Percentiles rank a stretch among this genome's conserved stretches.
Evolutionary conservation across 202 grass and related monocot species (phyloP).

Genomic region (Miscanthus sacchariflorus): DNA sequence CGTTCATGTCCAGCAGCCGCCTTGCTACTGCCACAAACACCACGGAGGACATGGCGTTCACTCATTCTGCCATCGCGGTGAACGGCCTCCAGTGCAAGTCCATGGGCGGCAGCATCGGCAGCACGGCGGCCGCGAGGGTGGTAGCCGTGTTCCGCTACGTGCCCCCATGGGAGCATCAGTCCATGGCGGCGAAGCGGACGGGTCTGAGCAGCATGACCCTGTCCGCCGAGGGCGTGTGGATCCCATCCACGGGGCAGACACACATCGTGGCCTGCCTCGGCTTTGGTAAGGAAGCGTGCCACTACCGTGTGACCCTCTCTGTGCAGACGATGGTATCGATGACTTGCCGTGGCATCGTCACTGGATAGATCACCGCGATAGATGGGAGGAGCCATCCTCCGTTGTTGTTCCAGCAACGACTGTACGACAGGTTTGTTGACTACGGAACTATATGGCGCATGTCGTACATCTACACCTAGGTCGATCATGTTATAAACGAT

Average conservation of each 20-base stretch:
- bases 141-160: slow-evolving; percentile 57
- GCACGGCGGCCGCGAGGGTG: slow-evolving; percentile 36
- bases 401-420: too few relatives aligned
- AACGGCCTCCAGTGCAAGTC: slow-evolving; percentile 54
- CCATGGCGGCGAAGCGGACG: slow-evolving; percentile 30
- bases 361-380: too few relatives aligned
- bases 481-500: too few relatives aligned
- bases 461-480: too few relatives aligned
- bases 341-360: too few relatives aligned
- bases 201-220: slow-evolving; percentile 55
- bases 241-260: slow-evolving; percentile 45
- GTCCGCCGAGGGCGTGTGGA: slow-evolving; percentile 68
- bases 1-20: slow-evolving; percentile 30
- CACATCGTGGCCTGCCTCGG: slow-evolving; percentile 72
- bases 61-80: slow-evolving; percentile 44
- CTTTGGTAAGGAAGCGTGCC: slow-evolving; percentile 31
- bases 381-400: too few relatives aligned
- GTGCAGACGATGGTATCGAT: slow-evolving; percentile 31
- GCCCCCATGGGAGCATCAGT: slow-evolving; percentile 46
- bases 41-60: slow-evolving; percentile 32
- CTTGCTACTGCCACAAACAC: too few relatives aligned
- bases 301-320: slow-evolving; percentile 61
- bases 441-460: too few relatives aligned
- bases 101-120: not conserved
- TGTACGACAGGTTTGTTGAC: too few relatives aligned